Evolutionary conservation across 176 grass and related monocot species (phyloP).

Genomic region (Zoysia japonica): DNA sequence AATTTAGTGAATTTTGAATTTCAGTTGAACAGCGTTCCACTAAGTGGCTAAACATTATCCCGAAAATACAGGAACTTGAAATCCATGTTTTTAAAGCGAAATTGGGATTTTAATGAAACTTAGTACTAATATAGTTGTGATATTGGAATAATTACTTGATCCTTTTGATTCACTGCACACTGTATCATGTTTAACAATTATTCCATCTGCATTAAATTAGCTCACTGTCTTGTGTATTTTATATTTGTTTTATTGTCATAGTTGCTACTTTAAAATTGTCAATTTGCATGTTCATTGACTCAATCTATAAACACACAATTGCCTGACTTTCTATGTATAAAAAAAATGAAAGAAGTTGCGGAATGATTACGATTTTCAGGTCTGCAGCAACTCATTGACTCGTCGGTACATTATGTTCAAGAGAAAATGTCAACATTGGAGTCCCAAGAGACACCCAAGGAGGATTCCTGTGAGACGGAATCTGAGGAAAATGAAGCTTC

Average conservation of each 20-base stretch:
- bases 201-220: not conserved
- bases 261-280: not conserved
- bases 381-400: constrained; percentile 47
- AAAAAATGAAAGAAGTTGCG: constrained; percentile 14
- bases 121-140: not conserved
- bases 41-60: not conserved
- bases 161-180: not conserved
- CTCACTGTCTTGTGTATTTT: not conserved
- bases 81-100: not conserved
- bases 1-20: not conserved
- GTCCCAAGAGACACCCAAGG: constrained; percentile 30
- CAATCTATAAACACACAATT: not conserved
- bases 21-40: not conserved
- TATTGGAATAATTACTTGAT: not conserved
- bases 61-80: not conserved
- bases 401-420: constrained; percentile 56
- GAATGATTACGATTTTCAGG: constrained; percentile 52
- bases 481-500: constrained; percentile 37
- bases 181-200: not conserved
- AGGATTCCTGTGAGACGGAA: constrained; percentile 39
- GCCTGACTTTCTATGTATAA: not conserved
- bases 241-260: not conserved
- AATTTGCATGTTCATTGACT: not conserved
- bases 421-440: constrained; percentile 54
- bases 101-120: not conserved